A percentile compares a stretch with the other conserved stretches of the same genome.
phyloP scores from a whole-genome alignment of 2,329 filamentous ascomycete species.

The Claviceps sp. region DNA sequence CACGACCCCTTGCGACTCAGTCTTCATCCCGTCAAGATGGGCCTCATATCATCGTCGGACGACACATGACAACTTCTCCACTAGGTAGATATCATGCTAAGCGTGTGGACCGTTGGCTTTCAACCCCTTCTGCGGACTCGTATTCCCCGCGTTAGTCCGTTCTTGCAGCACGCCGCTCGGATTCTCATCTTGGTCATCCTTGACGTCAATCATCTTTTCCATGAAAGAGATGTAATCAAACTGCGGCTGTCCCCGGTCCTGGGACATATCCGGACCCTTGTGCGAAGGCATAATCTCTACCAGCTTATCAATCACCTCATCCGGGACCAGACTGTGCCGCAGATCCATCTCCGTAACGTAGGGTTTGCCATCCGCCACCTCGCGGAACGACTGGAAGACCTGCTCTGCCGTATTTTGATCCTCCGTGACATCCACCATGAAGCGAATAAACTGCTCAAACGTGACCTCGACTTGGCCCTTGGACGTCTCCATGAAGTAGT shows the following conservation, averaged over 20 bases:
- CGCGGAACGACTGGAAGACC: constrained; percentile 93
- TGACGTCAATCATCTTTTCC: constrained; percentile 60
- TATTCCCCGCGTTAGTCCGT: constrained; percentile 19
- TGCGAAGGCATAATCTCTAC: constrained; percentile 77
- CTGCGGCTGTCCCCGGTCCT: constrained; percentile 73
- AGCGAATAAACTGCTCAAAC: constrained; percentile 97
- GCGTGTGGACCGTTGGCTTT: constrained; percentile 21
- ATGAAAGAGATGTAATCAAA: constrained; percentile 97
- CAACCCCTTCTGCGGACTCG: constrained; percentile 19
- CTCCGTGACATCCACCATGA: constrained; percentile 98
- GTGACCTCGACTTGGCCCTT: constrained; percentile 67
- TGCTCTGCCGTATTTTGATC: constrained; percentile 98
- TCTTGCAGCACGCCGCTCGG: constrained; percentile 21
- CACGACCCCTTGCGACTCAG: too few species aligned
- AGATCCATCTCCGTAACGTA: constrained; percentile 98
- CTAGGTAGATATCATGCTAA: background rate
- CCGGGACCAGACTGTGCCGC: constrained; percentile 84
- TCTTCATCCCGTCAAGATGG: too few species aligned
- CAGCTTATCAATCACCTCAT: constrained; percentile 91
- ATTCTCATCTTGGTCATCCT: constrained; percentile 14
- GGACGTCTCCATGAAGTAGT: constrained; percentile 82
- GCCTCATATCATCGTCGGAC: too few species aligned
- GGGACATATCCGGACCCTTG: constrained; percentile 69
- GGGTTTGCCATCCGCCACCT: constrained; percentile 95
- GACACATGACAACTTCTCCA: too few species aligned